These are phyloP conservation scores for Coccomyxa sp. DNA, from an alignment of 139 green algal species.

Conservation along the genomic window DNA sequence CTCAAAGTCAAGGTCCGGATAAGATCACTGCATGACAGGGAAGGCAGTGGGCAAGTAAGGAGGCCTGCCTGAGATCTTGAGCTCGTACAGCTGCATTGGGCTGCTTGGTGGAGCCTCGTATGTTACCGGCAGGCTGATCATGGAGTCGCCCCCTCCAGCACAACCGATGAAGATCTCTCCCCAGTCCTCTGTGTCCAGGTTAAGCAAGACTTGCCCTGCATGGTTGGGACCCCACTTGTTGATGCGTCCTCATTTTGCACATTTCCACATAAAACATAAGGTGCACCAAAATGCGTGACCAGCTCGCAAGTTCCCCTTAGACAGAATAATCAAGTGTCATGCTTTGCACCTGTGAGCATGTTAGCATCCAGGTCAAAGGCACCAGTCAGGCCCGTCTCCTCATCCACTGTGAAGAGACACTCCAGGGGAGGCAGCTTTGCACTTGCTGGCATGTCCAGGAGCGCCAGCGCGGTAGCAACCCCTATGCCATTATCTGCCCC, in stretches of 20 bases:
- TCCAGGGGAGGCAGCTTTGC: conserved; percentile 66
- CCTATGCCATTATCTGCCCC: conserved; percentile 74
- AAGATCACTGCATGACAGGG: no score
- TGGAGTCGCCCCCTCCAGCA: conserved; percentile 53
- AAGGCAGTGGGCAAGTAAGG: no score
- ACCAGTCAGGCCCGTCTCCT: conserved; percentile 65
- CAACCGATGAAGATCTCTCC: conserved; percentile 73
- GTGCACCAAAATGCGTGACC: not conserved
- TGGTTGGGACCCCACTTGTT: no score
- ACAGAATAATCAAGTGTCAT: no score
- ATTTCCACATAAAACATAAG: not conserved
- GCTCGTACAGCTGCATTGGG: no score
- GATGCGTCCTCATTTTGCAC: no score
- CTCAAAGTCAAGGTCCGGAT: no score
- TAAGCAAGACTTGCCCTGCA: conserved; percentile 58
- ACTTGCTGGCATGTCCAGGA: conserved; percentile 44
- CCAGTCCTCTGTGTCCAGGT: conserved; percentile 78
- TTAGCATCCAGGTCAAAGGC: conserved; percentile 50
- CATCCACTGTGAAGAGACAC: conserved; percentile 74
- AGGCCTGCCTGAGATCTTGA: no score
- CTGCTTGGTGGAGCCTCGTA: not conserved
- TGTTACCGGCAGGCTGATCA: conserved; percentile 34
- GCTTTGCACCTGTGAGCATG: conserved; percentile 40
- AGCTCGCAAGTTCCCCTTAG: no score
- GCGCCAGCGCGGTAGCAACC: conserved; percentile 53